Evolutionary conservation across 2,329 filamentous ascomycete genomes (phyloP).

Genomic region (Fusarium buxicola): DNA sequence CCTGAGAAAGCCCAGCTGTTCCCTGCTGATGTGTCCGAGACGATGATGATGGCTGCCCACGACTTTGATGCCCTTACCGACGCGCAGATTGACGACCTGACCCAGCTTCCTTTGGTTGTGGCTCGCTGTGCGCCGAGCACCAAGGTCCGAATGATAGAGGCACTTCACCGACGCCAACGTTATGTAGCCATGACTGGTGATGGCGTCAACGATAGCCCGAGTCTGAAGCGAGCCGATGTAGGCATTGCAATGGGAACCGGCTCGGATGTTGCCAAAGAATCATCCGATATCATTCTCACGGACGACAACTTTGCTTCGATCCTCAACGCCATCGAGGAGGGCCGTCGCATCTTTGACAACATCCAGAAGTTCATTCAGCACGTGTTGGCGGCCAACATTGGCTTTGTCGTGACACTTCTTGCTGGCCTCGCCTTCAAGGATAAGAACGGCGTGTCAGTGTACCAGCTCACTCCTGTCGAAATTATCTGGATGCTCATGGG

Average conservation of each 20-base stretch:
- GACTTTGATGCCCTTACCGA: conserved; percentile 73
- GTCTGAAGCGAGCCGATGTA: conserved; percentile 74
- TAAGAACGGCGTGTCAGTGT: conserved; percentile 71
- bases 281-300: conserved; percentile 72
- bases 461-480: conserved; percentile 76
- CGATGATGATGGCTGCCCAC: conserved; percentile 71
- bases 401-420: conserved; percentile 73
- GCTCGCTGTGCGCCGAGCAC: conserved; percentile 76
- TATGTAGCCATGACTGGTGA: conserved; percentile 78
- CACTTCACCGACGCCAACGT: conserved; percentile 72
- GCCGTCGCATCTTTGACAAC: conserved; percentile 75
- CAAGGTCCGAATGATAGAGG: conserved; percentile 80
- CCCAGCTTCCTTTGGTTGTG: conserved; percentile 73
- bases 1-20: conserved; percentile 53
- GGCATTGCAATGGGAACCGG: conserved; percentile 79
- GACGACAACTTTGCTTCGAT: conserved; percentile 72
- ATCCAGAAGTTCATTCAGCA: conserved; percentile 78
- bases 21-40: conserved; percentile 62
- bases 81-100: conserved; percentile 70
- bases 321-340: conserved; percentile 67
- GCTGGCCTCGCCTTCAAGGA: conserved; percentile 79
- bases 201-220: conserved; percentile 76
- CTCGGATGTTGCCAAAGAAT: conserved; percentile 75
- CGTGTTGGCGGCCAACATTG: conserved; percentile 74
- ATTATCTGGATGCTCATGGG: conserved; percentile 83